phyloP scores from a whole-genome alignment of 768 basidiomycete species.

The Dacryopinax primogenitus region DNA sequence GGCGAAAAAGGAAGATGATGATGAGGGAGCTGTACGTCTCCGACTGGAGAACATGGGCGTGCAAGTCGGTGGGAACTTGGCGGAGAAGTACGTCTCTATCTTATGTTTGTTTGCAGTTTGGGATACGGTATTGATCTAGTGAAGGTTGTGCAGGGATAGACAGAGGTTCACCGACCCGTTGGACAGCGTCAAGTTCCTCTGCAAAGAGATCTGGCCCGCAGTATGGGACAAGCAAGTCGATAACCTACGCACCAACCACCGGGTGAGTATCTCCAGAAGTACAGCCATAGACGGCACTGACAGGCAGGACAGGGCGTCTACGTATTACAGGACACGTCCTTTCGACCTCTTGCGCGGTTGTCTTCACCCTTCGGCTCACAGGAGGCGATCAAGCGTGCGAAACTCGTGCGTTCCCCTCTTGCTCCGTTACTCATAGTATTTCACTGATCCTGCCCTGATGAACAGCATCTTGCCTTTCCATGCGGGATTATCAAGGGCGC shows the following conservation, averaged over 20 bases:
- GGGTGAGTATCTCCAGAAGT: conserved; percentile 38
- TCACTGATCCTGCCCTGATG: neutral
- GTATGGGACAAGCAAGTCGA: conserved; percentile 94
- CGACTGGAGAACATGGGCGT: conserved; percentile 72
- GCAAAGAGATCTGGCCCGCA: conserved; percentile 88
- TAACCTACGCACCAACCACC: conserved; percentile 87
- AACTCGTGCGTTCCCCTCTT: conserved; percentile 39
- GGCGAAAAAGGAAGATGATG: conserved; percentile 37
- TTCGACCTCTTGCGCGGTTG: conserved; percentile 69
- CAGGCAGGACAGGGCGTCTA: conserved; percentile 63
- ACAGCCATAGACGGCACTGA: neutral
- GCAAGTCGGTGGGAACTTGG: conserved; percentile 75
- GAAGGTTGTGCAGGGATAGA: conserved; percentile 63
- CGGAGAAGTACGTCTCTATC: conserved; percentile 52
- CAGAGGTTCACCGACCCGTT: conserved; percentile 68
- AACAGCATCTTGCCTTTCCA: conserved; percentile 74
- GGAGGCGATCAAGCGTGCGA: conserved; percentile 58
- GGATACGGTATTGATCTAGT: neutral
- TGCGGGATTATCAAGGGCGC: conserved; percentile 77
- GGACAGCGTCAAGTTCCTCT: conserved; percentile 87
- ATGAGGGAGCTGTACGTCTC: conserved; percentile 55
- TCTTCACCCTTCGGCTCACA: conserved; percentile 69
- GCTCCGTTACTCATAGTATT: neutral
- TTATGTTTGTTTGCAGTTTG: neutral
- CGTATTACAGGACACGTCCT: conserved; percentile 82